Evolutionary conservation across 148 eudicot species (phyloP).

Genomic region (Rhododendron molle): DNA sequence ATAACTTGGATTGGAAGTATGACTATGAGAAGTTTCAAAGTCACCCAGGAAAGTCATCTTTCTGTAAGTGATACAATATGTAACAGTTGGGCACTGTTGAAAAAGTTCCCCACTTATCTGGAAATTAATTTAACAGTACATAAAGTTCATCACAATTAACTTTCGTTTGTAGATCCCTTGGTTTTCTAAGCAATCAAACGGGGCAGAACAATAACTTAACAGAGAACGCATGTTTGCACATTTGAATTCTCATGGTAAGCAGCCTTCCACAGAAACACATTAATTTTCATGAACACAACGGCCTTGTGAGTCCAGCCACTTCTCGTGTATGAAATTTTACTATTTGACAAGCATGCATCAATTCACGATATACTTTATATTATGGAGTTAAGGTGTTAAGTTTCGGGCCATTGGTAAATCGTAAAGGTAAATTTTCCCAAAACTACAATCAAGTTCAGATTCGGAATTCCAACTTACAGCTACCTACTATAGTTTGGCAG

Average conservation of each 20-base stretch:
- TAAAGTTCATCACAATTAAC: background rate
- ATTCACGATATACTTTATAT: background rate
- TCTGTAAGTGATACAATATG: background rate
- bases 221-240: background rate
- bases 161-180: background rate
- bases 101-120: background rate
- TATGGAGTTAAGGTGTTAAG: background rate
- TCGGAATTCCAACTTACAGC: background rate
- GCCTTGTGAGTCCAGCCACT: background rate
- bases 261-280: background rate
- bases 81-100: background rate
- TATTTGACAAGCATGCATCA: background rate
- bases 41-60: background rate
- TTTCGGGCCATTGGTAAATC: background rate
- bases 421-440: background rate
- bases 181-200: background rate
- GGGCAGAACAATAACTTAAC: background rate
- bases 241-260: background rate
- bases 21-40: background rate
- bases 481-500: background rate
- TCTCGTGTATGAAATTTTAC: background rate
- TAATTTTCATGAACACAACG: background rate
- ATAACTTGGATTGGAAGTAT: background rate
- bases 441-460: background rate
- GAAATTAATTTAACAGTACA: background rate